Conservation (phyloP, 202 grass and related monocot species). For the Schoenoplectus tabernaemontani region DNA sequence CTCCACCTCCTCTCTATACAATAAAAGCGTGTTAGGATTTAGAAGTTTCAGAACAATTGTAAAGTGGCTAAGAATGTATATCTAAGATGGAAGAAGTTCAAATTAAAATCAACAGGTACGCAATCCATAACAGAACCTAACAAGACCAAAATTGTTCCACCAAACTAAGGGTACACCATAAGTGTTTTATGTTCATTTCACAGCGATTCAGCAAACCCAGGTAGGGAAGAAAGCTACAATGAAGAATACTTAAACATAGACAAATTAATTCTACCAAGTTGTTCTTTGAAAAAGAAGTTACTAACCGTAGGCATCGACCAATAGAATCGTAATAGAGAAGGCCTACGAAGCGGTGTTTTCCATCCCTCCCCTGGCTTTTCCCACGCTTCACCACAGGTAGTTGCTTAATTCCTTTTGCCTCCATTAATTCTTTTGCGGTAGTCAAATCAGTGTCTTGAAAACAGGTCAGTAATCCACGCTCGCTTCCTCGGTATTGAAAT, state of each 20-base stretch:
- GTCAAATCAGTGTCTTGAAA: conserved; percentile 95
- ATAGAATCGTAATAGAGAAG: conserved; percentile 97
- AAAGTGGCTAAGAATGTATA: no score
- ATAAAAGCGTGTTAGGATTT: not conserved
- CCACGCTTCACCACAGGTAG: conserved; percentile 88
- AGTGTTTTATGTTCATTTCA: not conserved
- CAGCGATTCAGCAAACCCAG: not conserved
- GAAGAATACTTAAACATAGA: not conserved
- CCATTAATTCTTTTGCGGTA: conserved; percentile 92
- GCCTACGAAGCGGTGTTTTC: conserved; percentile 63
- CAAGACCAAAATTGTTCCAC: not conserved
- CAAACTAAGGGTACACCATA: not conserved
- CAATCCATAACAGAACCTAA: not conserved
- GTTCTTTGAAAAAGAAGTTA: conserved; percentile 13
- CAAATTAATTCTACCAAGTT: not conserved
- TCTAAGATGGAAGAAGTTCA: not conserved
- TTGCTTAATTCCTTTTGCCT: conserved; percentile 93
- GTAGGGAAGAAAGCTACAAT: not conserved
- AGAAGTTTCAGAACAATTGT: not conserved
- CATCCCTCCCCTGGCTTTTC: conserved; percentile 42
- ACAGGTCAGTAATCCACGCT: conserved; percentile 81
- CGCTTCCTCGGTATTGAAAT: conserved; percentile 70
- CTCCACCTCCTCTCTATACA: conserved; percentile 80
- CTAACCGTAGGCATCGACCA: conserved; percentile 63
- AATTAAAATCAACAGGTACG: not conserved